These are phyloP conservation scores for Balamuthia mandrillaris DNA, from an alignment of 208 protist genomes.

Conservation along the genomic window DNA sequence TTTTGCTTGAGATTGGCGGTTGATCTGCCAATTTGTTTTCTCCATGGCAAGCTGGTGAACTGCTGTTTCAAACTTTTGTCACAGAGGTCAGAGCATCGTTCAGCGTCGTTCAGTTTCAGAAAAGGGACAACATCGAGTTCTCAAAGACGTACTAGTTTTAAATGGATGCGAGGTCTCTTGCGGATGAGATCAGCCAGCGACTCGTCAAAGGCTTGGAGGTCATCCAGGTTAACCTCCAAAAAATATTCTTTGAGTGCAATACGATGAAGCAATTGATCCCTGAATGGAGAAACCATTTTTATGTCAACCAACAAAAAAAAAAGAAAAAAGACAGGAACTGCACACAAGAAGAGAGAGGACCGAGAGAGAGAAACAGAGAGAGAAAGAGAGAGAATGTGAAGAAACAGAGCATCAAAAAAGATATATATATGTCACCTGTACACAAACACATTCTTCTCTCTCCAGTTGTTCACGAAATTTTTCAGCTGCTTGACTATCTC, in stretches of 20 bases:
- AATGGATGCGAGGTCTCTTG: constrained; percentile 18
- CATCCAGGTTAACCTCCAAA: constrained; percentile 49
- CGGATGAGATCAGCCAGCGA: neutral
- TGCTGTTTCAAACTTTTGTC: constrained; percentile 27
- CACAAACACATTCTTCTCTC: no score
- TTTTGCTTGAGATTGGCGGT: neutral
- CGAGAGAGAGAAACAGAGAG: no score
- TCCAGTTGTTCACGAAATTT: no score
- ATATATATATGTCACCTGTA: no score
- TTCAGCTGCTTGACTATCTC: no score
- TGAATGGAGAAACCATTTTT: neutral
- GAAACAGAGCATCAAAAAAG: no score
- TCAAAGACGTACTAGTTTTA: constrained; percentile 25
- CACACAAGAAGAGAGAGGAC: no score
- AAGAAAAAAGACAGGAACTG: no score
- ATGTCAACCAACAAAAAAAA: no score
- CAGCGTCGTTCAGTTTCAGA: neutral
- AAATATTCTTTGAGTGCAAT: neutral
- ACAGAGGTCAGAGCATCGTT: neutral
- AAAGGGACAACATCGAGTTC: neutral
- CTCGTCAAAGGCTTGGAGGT: constrained; percentile 42
- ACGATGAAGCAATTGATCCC: neutral
- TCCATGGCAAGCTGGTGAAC: neutral
- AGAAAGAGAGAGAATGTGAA: no score
- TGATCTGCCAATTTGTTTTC: constrained; percentile 28